Conservation (phyloP, 2,329 filamentous ascomycete genomes). For the Xylariaceae sp. region DNA sequence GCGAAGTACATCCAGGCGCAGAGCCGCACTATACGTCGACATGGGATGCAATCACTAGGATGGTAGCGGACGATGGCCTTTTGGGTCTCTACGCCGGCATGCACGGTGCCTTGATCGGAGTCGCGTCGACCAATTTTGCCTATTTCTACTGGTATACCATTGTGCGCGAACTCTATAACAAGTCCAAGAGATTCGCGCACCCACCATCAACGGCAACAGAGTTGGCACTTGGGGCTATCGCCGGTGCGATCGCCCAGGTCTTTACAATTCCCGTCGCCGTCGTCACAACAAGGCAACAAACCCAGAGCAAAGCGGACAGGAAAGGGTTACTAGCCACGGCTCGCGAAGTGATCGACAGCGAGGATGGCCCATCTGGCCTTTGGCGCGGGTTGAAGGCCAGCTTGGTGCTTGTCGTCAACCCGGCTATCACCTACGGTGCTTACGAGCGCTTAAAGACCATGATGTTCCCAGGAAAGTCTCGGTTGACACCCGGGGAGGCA, state of each 20-base stretch:
- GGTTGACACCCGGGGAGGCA: conserved; percentile 78
- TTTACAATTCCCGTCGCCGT: conserved; percentile 97
- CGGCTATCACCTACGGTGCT: conserved; percentile 88
- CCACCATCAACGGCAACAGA: conserved; percentile 78
- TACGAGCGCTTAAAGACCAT: conserved; percentile 83
- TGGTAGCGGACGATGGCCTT: conserved; percentile 75
- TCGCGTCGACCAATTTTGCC: conserved; percentile 96
- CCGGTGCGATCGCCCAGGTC: conserved; percentile 87
- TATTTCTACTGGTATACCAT: conserved; percentile 99
- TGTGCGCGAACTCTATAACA: conserved; percentile 77
- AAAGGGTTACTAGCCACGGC: conserved; percentile 87
- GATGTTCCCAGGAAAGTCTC: conserved; percentile 74
- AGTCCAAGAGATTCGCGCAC: conserved; percentile 47
- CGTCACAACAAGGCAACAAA: conserved; percentile 94
- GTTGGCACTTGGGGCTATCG: conserved; percentile 78
- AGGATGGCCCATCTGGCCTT: conserved; percentile 83
- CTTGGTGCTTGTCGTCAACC: conserved; percentile 91
- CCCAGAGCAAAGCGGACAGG: conserved; percentile 77
- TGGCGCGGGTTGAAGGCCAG: conserved; percentile 97
- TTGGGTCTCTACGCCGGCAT: conserved; percentile 86
- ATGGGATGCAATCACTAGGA: conserved; percentile 83
- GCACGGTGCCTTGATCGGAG: conserved; percentile 79
- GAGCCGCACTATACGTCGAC: conserved; percentile 81
- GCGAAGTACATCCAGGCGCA: conserved; percentile 42
- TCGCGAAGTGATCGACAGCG: conserved; percentile 81